Conservation (phyloP, 305 asterid genomes). For the Solanum aculeatissimum region DNA sequence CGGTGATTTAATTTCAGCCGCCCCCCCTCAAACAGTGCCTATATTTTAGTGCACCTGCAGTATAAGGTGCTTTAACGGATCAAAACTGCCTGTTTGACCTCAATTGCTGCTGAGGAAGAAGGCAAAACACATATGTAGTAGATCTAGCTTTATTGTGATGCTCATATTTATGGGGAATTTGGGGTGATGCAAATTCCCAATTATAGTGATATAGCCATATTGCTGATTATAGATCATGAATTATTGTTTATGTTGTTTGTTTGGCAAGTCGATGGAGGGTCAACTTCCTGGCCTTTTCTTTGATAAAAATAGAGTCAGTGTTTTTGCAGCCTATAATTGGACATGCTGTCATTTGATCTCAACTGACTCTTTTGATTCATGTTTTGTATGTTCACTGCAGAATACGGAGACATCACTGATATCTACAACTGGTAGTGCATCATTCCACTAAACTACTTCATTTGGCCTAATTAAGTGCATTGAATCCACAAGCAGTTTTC, state of each 20-base stretch:
- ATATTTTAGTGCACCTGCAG: not conserved
- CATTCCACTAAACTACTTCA: not conserved
- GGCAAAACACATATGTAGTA: not conserved
- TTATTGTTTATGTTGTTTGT: not conserved
- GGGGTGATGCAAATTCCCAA: not conserved
- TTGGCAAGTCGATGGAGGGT: not conserved
- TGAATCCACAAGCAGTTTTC: not conserved
- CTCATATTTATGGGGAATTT: not conserved
- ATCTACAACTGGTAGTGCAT: slow-evolving; percentile 82
- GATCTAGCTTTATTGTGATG: not conserved
- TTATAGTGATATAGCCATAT: not conserved
- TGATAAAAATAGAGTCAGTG: not conserved
- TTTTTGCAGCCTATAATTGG: not conserved
- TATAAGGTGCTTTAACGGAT: not conserved
- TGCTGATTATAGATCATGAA: not conserved
- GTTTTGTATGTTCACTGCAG: slow-evolving; percentile 29
- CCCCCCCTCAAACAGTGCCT: not conserved
- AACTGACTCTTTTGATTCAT: not conserved
- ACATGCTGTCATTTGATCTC: not conserved
- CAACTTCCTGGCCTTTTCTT: not conserved
- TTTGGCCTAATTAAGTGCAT: not conserved
- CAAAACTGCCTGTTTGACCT: not conserved
- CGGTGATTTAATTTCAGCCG: not conserved
- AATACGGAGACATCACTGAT: slow-evolving; percentile 85
- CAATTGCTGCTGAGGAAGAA: not conserved